A percentile compares a stretch with the other conserved stretches of the same genome.
phyloP scores from a whole-genome alignment of 805 yeast species.

The Cyberlindnera veronae region DNA sequence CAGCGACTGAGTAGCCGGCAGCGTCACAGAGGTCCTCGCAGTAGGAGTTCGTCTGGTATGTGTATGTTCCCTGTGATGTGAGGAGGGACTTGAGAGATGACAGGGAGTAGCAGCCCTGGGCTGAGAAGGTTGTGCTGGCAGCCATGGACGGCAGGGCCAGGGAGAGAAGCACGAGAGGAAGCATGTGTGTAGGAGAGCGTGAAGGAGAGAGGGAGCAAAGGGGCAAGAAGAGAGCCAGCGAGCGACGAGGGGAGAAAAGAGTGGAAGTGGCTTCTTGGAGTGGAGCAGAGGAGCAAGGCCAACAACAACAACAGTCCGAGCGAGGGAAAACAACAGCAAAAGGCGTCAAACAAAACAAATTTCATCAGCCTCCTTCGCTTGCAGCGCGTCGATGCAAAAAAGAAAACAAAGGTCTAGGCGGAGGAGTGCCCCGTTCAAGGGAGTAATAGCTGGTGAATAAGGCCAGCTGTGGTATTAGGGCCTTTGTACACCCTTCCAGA shows the following conservation, averaged over 20 bases:
- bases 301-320: neutral
- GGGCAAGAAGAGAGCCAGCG: neutral
- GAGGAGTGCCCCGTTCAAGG: no score
- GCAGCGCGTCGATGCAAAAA: constrained; percentile 5
- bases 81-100: constrained; percentile 26
- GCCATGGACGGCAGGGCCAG: neutral
- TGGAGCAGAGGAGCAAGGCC: neutral
- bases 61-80: constrained; percentile 42
- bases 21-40: constrained; percentile 52
- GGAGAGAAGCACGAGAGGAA: no score
- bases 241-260: neutral
- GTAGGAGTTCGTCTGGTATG: constrained; percentile 56
- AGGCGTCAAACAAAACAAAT: neutral
- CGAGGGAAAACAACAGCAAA: no score
- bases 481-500: no score
- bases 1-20: constrained; percentile 43
- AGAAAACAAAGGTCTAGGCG: no score
- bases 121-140: constrained; percentile 4
- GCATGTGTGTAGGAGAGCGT: neutral
- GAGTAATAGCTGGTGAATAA: no score
- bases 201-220: neutral
- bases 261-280: neutral
- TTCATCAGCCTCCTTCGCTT: constrained; percentile 15
- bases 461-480: no score
- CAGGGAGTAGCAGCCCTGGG: constrained; percentile 35